Percentiles rank a stretch among this genome's conserved stretches.
Conservation (phyloP, 108 stramenopile genomes). For the Parietichytrium sp. region DNA sequence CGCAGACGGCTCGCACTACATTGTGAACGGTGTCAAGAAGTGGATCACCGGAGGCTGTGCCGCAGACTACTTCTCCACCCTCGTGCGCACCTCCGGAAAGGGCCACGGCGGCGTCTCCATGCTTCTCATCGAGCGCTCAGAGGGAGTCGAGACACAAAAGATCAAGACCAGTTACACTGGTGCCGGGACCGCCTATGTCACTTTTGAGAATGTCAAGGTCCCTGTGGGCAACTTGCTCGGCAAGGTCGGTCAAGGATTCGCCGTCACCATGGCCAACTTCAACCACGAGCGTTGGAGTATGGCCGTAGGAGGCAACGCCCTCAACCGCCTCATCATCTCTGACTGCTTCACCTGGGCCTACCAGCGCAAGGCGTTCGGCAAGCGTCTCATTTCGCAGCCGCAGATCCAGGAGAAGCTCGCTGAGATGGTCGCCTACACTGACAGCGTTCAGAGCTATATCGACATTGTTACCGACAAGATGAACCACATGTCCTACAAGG, state of each 20-base stretch:
- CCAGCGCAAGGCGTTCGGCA: constrained; percentile 33
- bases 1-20: constrained; percentile 15
- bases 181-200: constrained; percentile 15
- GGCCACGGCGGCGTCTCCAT: constrained; percentile 29
- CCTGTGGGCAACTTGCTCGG: constrained; percentile 43
- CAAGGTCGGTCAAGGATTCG: constrained; percentile 45
- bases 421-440: background rate
- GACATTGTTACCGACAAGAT: constrained; percentile 34
- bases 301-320: constrained; percentile 24
- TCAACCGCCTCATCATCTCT: constrained; percentile 5
- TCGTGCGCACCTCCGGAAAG: constrained; percentile 19
- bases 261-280: constrained; percentile 42
- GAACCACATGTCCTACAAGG: constrained; percentile 13
- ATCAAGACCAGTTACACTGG: constrained; percentile 40
- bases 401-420: constrained; percentile 34
- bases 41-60: constrained; percentile 32
- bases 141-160: background rate
- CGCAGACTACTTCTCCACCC: constrained; percentile 23
- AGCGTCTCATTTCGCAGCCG: constrained; percentile 22
- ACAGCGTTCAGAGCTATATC: background rate
- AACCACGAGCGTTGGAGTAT: constrained; percentile 33
- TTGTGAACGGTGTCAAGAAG: constrained; percentile 32
- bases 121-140: background rate
- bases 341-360: constrained; percentile 37
- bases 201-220: constrained; percentile 35